A percentile compares a stretch with the other conserved stretches of the same genome.
These are phyloP conservation scores for Fomes fomentarius DNA, from an alignment of 1,284 basidiomycete genomes.

Conservation along the genomic window DNA sequence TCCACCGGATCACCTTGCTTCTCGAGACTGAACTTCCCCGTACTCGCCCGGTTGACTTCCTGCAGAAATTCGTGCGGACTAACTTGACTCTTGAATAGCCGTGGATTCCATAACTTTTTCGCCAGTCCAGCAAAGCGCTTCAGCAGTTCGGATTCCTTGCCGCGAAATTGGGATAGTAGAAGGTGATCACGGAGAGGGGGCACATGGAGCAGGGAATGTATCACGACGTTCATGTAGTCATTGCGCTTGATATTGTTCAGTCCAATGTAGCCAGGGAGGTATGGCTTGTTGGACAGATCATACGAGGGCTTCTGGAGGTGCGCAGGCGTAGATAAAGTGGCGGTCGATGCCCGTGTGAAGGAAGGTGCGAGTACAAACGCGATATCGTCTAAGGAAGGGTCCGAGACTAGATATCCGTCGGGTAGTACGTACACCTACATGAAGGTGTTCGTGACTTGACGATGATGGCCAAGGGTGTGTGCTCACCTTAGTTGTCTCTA, in stretches of 20 bases:
- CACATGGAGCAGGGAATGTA: conserved; percentile 93
- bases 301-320: conserved; percentile 79
- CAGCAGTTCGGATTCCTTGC: conserved; percentile 85
- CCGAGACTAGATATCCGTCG: conserved; percentile 94
- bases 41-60: conserved; percentile 89
- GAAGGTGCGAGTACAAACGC: conserved; percentile 87
- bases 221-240: conserved; percentile 97
- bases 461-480: conserved; percentile 1
- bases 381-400: conserved; percentile 95
- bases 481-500: conserved; percentile 86
- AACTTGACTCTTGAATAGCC: conserved; percentile 96
- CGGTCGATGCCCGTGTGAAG: conserved; percentile 63
- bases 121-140: conserved; percentile 85
- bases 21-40: conserved; percentile 89
- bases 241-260: conserved; percentile 98
- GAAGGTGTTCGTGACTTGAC: conserved; percentile 14
- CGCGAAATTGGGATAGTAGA: conserved; percentile 71
- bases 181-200: conserved; percentile 89
- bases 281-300: conserved; percentile 81
- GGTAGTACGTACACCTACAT: conserved; percentile 94
- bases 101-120: conserved; percentile 95
- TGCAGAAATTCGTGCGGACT: conserved; percentile 98
- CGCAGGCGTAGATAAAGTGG: conserved; percentile 57
- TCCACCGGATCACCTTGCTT: conserved; percentile 96
- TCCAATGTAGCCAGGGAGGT: conserved; percentile 93